Conservation (phyloP, 345 rosid genomes). For the Citrus hindsii region DNA sequence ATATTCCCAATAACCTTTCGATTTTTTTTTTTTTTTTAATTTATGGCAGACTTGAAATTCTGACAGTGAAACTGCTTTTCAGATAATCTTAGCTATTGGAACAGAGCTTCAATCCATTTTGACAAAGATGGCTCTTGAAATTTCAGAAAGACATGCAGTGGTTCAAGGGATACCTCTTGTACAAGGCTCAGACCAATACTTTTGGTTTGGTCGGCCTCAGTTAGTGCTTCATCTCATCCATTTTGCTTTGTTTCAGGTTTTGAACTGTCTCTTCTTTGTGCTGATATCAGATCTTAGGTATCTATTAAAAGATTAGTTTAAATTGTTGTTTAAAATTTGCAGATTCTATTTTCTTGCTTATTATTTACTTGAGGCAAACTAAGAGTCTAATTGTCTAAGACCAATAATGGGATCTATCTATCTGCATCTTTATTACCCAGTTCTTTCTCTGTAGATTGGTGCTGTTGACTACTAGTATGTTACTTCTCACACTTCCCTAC, state of each 20-base stretch:
- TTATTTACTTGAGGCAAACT: neutral
- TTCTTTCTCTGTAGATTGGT: neutral
- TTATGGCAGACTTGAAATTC: neutral
- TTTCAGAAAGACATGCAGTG: conserved; percentile 76
- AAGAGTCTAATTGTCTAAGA: neutral
- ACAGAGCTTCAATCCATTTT: conserved; percentile 84
- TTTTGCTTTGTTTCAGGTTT: conserved; percentile 93
- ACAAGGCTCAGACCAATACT: conserved; percentile 81
- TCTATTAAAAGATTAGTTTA: neutral
- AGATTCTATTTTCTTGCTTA: neutral
- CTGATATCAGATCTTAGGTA: neutral
- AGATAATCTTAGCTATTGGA: conserved; percentile 90
- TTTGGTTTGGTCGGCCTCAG: conserved; percentile 83
- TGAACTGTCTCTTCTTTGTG: neutral
- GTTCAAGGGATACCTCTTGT: conserved; percentile 98
- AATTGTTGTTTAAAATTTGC: neutral
- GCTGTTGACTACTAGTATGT: neutral
- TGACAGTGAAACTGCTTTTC: conserved; percentile 18
- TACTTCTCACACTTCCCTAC: neutral
- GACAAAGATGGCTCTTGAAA: conserved; percentile 84
- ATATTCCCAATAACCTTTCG: neutral
- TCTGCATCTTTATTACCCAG: neutral
- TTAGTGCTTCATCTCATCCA: conserved; percentile 80
- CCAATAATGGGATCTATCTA: neutral
- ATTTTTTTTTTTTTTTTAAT: neutral